Base-by-base conservation (phyloP, 192 early-diverging fungal genomes). In the Geranomyces michiganensis region DNA sequence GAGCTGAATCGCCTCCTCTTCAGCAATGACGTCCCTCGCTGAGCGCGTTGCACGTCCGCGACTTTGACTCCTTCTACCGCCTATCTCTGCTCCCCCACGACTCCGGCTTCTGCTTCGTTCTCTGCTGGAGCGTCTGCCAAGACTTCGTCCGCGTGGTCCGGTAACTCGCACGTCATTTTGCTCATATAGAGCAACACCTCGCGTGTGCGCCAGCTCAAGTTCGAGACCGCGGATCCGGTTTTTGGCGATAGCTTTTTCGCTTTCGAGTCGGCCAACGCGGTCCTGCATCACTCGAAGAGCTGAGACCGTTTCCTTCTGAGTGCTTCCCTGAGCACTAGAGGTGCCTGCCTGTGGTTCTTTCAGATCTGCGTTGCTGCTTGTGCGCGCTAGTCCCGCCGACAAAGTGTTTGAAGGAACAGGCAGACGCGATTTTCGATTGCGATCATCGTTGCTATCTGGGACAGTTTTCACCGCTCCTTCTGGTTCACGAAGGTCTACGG, bases 251-350 rank as follows among this genome's bases (percentile, higher is more conserved):
- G 61, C 63, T 44, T 79, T 79, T 59, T 87, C 85, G 15, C 43
- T 30, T 73, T 87, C 81, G 8, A 87, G 56, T 31, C 26, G 32
- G 9, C 70, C 69, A 22, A 85, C 77, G 36, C 75, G 63, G 21
- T 82, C 82, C 67, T 87, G 85, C n/a, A 87, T 71, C 0, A 74
- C 80, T n/a, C 79, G 67, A 10, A 87, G 67, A 1, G 81, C 81
- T 51, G 70, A 72, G 7, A 85, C 58, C 2, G 8, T 45, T 21
- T 31, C 41, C 21, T 64, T 64, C 27, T 60, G 36, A 41, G 36
- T 10, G 36, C 36, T 41, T 7, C 36, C 15, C 6, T 53, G 51
- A 15, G 17, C 51, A 26, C 19, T 17, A n/a, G 51, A 24, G 3
- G 51, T 53, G 51, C 15, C 19, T 6, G 51, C 6, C 6, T 53